Evolutionary conservation across 2,329 filamentous ascomycete genomes (phyloP).

Genomic region (Ceratocystis papillata): DNA sequence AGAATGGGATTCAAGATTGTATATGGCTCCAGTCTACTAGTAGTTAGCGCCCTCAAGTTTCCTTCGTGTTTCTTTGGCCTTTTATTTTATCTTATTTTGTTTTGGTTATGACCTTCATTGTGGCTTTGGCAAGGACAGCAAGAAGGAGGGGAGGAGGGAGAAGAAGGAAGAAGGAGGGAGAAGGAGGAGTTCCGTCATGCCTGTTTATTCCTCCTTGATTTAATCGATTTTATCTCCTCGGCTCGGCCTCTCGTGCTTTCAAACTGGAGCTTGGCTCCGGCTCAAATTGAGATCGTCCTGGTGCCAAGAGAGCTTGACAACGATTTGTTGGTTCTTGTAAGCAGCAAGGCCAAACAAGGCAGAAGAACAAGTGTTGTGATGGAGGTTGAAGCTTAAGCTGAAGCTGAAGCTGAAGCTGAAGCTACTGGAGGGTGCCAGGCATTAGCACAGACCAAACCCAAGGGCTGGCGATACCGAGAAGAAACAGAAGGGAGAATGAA

Average conservation of each 20-base stretch:
- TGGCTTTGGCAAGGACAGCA: background rate
- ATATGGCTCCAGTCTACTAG: background rate
- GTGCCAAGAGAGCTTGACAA: background rate
- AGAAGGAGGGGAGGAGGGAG: background rate
- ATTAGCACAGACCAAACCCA: background rate
- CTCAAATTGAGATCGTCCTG: conserved; percentile 1
- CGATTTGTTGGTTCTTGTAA: background rate
- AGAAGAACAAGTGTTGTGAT: background rate
- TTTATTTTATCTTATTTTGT: background rate
- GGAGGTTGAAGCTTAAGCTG: background rate
- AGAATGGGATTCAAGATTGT: background rate
- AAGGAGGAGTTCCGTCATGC: background rate
- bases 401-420: background rate
- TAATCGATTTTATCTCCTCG: background rate
- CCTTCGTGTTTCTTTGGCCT: background rate
- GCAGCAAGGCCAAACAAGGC: background rate
- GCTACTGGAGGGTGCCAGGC: background rate
- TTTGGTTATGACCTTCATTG: background rate
- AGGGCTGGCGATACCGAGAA: background rate
- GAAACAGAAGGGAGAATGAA: background rate
- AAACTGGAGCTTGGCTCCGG: background rate
- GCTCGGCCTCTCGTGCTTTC: conserved; percentile 9
- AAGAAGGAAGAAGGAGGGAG: background rate
- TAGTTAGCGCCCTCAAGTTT: background rate
- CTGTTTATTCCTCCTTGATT: background rate